These are phyloP conservation scores for Phytophthora boehmeriae DNA, from an alignment of 352 stramenopile species.

Conservation along the genomic window DNA sequence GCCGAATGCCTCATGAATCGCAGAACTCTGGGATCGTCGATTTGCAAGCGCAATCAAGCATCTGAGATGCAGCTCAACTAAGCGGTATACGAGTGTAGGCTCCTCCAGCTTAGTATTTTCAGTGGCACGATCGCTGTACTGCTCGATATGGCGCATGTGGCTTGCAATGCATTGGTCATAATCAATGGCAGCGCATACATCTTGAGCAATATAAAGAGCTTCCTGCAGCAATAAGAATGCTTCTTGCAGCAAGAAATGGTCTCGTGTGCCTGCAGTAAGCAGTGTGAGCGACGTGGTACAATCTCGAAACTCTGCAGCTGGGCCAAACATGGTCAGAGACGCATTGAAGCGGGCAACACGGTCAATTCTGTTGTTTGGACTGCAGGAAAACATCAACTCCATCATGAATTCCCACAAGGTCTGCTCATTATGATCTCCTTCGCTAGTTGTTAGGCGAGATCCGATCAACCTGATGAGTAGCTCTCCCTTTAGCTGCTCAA, in stretches of 20 bases:
- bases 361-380: not conserved
- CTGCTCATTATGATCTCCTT: conserved; percentile 36
- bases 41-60: conserved; percentile 46
- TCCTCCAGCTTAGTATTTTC: conserved; percentile 25
- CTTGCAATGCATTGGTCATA: conserved; percentile 34
- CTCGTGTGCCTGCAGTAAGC: conserved; percentile 11
- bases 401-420: conserved; percentile 47
- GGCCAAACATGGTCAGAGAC: conserved; percentile 11
- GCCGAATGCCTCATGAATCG: conserved; percentile 40
- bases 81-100: conserved; percentile 12
- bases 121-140: conserved; percentile 34
- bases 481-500: conserved; percentile 66
- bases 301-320: conserved; percentile 24
- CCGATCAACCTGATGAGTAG: conserved; percentile 53
- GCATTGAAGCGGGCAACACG: conserved; percentile 5
- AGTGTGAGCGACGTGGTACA: conserved; percentile 2
- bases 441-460: conserved; percentile 27
- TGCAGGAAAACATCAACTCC: conserved; percentile 27
- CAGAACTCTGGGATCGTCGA: conserved; percentile 28
- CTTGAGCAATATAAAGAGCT: conserved; percentile 36
- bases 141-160: conserved; percentile 34
- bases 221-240: conserved; percentile 36
- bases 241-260: conserved; percentile 28
- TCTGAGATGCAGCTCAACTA: conserved; percentile 39
- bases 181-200: conserved; percentile 15